phyloP scores from a whole-genome alignment of 768 basidiomycete species.

The Tremella yokohamensis region DNA sequence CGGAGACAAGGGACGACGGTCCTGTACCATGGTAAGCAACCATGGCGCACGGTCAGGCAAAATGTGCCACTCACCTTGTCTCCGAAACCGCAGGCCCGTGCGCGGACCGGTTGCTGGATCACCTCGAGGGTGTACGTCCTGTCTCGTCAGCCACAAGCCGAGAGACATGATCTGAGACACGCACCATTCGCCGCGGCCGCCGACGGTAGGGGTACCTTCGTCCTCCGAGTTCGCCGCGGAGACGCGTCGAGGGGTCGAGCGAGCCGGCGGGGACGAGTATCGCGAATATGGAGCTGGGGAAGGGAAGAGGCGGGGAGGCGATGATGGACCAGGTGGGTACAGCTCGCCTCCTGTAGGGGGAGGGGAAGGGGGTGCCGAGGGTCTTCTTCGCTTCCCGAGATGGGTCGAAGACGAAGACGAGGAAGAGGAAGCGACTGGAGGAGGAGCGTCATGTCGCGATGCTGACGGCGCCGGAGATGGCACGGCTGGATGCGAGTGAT shows the following conservation, averaged over 20 bases:
- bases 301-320: not conserved
- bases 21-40: conserved; percentile 55
- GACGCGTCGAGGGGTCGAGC: conserved; percentile 1
- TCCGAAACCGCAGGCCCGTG: conserved; percentile 93
- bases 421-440: not conserved
- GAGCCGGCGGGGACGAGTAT: not conserved
- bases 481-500: no score
- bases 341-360: not conserved
- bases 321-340: not conserved
- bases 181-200: conserved; percentile 18
- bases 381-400: conserved; percentile 1
- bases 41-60: not conserved
- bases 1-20: conserved; percentile 86
- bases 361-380: not conserved
- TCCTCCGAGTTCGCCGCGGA: not conserved
- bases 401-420: not conserved
- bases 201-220: not conserved
- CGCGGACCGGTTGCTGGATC: conserved; percentile 81
- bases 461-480: no score
- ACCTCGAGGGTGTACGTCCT: conserved; percentile 81
- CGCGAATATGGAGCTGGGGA: not conserved
- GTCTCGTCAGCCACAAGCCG: conserved; percentile 8
- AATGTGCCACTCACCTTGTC: conserved; percentile 67
- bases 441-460: not conserved
- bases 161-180: conserved; percentile 6